Conservation (phyloP, 768 basidiomycete species). For the Coprinellus micaceus region DNA sequence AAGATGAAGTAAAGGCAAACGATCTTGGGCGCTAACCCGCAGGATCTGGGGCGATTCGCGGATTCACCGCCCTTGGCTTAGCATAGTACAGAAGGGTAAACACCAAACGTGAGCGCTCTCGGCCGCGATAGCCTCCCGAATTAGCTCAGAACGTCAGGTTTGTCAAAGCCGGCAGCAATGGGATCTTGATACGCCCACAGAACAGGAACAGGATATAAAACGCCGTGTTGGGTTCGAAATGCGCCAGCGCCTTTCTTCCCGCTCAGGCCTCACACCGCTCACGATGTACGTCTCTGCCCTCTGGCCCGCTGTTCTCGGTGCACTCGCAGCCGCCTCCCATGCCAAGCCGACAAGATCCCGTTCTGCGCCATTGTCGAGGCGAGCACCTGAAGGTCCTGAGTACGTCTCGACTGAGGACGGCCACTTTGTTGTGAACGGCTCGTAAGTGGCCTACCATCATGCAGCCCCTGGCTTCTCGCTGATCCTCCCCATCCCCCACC, state of each 20-base stretch:
- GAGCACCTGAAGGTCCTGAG: constrained; percentile 20
- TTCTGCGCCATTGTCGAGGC: constrained; percentile 19
- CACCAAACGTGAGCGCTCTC: too few species aligned
- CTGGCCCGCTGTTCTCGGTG: constrained; percentile 21
- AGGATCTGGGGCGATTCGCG: too few species aligned
- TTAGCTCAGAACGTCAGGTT: neutral
- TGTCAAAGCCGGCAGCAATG: neutral
- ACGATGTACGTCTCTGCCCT: constrained; percentile 13
- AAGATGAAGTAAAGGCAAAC: too few species aligned
- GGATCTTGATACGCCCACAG: neutral
- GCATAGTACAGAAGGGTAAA: too few species aligned
- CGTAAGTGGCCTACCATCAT: constrained; percentile 26
- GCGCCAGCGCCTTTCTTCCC: neutral
- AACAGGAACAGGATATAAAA: neutral
- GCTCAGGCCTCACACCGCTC: constrained; percentile 4
- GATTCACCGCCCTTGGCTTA: too few species aligned
- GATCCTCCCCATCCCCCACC: constrained; percentile 6
- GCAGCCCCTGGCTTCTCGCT: neutral
- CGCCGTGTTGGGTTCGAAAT: neutral
- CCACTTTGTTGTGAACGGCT: constrained; percentile 55
- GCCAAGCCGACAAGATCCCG: constrained; percentile 29
- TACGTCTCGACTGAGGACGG: constrained; percentile 45
- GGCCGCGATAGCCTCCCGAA: too few species aligned
- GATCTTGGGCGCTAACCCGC: too few species aligned
- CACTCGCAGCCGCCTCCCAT: constrained; percentile 18